Base-by-base conservation (phyloP, 306 rosid species). In the Trichosanthes cucumerina region DNA sequence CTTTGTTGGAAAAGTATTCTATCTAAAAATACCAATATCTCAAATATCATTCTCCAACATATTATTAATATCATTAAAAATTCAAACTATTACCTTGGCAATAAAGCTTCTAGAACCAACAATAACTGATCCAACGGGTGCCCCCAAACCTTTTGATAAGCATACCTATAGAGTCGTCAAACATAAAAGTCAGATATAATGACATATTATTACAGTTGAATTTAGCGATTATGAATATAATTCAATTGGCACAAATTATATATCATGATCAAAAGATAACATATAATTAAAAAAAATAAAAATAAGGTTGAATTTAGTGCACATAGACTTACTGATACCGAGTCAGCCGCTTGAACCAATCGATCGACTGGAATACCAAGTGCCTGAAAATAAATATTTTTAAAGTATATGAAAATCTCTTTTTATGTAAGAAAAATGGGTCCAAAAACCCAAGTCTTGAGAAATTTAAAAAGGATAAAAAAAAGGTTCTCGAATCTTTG, bases 301-400 rank as follows among this genome's bases (percentile, higher is more conserved):
- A 28, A 28, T 9, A 41, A 4, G 34, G 36, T 2, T 58, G 2
- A 12, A 24, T 60, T 60, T 60, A 1, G 1, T 33, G 2, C 7
- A 15, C 4, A 24, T 24, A 13, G 28, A 72, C 86, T 54, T 82
- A 87, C 82, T 43, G 87, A 94, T 81, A 90, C 93, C 3, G 99
- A 89, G 83, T 95, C 99, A 81, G 99, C 99, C 0, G 97, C 96
- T 80, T 83, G 89, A 75, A 92, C 93, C 68, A 95, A 93, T 87
- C 97, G 91, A 85, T 86, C 83, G 68, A 89, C 91, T 34, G 96
- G 91, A 88, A 95, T 85, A 12, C 96, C 96, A 39, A 95, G 92
- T 76, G 99, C 97, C 99, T 95, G 91, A 14, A 74, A 84, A 80
- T 69, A 76, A 28, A 62, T 60, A n/a, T 59, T 58, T 57, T 59